phyloP scores from a whole-genome alignment of 148 eudicot genomes.

The Agrostemma githago region DNA sequence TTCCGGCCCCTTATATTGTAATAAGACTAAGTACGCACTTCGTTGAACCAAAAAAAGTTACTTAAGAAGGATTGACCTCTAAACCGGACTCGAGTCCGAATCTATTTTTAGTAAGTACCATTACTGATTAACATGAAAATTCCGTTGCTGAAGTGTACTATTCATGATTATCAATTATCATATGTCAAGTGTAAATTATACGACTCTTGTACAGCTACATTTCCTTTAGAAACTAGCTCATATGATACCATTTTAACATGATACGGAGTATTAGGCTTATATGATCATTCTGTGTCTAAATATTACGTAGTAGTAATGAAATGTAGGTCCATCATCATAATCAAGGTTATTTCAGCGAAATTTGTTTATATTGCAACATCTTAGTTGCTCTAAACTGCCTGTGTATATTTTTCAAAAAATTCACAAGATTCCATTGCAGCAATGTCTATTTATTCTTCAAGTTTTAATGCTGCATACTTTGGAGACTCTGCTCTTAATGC shows the following conservation, averaged over 20 bases:
- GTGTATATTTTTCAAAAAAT: background rate
- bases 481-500: background rate
- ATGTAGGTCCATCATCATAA: background rate
- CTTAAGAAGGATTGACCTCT: background rate
- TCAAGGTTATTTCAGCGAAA: background rate
- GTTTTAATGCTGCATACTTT: conserved; percentile 1
- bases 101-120: no score
- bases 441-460: conserved; percentile 25
- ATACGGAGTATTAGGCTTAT: background rate
- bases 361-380: background rate
- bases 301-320: background rate
- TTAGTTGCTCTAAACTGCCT: background rate
- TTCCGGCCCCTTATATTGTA: no score
- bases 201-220: background rate
- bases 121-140: background rate
- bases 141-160: background rate
- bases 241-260: background rate
- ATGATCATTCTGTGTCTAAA: background rate
- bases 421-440: conserved; percentile 7
- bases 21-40: background rate
- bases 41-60: background rate
- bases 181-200: background rate
- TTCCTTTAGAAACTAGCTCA: background rate
- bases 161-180: background rate
- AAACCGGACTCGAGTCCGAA: background rate